phyloP scores from a whole-genome alignment of 2,329 filamentous ascomycete species.

The Basipetospora sp. region DNA sequence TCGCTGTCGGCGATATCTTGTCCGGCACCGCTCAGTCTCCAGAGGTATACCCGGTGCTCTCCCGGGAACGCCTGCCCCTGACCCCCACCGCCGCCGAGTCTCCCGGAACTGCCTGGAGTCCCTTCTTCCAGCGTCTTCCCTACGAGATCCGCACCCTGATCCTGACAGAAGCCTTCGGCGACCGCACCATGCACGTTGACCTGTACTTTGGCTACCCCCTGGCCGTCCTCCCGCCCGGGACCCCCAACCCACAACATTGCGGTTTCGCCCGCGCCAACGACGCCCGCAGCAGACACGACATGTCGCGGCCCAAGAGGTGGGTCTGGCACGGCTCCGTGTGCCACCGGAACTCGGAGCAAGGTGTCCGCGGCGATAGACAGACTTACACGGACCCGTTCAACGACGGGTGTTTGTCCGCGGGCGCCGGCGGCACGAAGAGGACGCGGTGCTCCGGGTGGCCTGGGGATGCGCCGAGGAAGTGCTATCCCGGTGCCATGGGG shows the following conservation, averaged over 20 bases:
- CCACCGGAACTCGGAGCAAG: conserved; percentile 9
- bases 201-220: conserved; percentile 10
- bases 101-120: background rate
- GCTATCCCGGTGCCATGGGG: conserved; percentile 15
- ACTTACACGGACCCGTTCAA: background rate
- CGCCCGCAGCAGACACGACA: background rate
- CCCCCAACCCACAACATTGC: conserved; percentile 5
- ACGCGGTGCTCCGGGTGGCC: conserved; percentile 8
- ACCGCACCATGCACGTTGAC: conserved; percentile 13
- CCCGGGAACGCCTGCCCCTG: no score
- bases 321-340: conserved; percentile 16
- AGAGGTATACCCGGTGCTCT: no score
- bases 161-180: conserved; percentile 12
- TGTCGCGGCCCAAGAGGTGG: conserved; percentile 9
- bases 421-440: background rate
- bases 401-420: background rate
- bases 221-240: background rate
- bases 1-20: no score
- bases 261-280: conserved; percentile 4
- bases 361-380: background rate
- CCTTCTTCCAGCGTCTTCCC: conserved; percentile 9
- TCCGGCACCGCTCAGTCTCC: no score
- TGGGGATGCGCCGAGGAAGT: conserved; percentile 9
- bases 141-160: conserved; percentile 15
- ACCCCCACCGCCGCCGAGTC: no score